Evolutionary conservation across 495 filamentous ascomycete species (phyloP).

Genomic region (Aspergillus wentii): DNA sequence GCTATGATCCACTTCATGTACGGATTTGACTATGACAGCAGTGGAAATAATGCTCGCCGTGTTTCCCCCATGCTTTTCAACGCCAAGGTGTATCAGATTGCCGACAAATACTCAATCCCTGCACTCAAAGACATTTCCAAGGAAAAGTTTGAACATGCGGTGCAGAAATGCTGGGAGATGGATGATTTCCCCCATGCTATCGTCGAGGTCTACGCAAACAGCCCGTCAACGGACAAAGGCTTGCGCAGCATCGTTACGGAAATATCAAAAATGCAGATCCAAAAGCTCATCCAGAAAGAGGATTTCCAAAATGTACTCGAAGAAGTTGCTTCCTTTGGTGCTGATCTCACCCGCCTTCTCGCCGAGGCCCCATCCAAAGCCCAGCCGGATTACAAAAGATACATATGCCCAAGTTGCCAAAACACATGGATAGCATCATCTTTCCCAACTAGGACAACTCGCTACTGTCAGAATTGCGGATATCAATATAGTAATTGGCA

Average conservation of each 20-base stretch:
- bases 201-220: slow-evolving; percentile 24
- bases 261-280: slow-evolving; percentile 6
- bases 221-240: slow-evolving; percentile 17
- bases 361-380: no score
- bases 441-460: no score
- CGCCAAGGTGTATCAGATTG: slow-evolving; percentile 36
- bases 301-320: slow-evolving; percentile 9
- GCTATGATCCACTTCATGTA: slow-evolving; percentile 33
- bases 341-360: slow-evolving; percentile 8
- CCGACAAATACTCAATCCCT: slow-evolving; percentile 35
- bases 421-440: no score
- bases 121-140: slow-evolving; percentile 26
- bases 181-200: slow-evolving; percentile 25
- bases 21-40: slow-evolving; percentile 16
- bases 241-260: slow-evolving; percentile 28
- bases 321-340: slow-evolving; percentile 8
- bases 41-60: slow-evolving; percentile 13
- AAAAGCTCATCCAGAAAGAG: slow-evolving; percentile 7
- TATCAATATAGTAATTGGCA: no score
- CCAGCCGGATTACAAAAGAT: no score
- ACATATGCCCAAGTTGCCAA: no score
- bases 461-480: no score
- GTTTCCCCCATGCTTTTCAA: slow-evolving; percentile 21
- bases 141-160: slow-evolving; percentile 24
- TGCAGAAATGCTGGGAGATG: slow-evolving; percentile 15